Conservation (phyloP, 306 rosid species). For the Citrullus colocynthis region DNA sequence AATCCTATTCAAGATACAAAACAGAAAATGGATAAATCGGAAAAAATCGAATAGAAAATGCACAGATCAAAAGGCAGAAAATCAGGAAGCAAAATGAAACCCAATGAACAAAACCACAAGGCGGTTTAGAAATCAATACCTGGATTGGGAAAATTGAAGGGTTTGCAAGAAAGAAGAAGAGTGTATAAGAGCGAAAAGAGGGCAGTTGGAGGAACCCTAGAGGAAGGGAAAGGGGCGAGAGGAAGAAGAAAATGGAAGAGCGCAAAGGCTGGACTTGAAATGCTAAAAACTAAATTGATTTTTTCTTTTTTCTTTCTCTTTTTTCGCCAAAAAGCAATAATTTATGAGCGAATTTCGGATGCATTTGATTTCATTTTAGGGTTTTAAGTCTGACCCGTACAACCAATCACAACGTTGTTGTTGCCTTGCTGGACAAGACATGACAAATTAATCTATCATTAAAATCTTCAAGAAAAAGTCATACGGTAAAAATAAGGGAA, state of each 20-base stretch:
- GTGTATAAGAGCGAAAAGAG: neutral
- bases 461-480: neutral
- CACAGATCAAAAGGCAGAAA: conserved; percentile 4
- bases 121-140: neutral
- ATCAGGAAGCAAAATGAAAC: neutral
- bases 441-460: neutral
- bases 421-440: neutral
- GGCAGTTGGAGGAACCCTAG: conserved; percentile 1
- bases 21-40: neutral
- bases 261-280: conserved; percentile 8
- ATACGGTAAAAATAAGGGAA: too few relatives aligned
- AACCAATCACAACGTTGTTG: neutral
- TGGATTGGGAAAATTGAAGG: neutral
- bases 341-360: neutral
- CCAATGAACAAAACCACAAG: neutral
- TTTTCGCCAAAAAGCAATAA: neutral
- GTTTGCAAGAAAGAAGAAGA: neutral
- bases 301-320: neutral
- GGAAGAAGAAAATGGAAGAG: conserved; percentile 2
- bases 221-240: neutral
- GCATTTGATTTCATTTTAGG: neutral
- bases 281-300: neutral
- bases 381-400: neutral
- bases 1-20: neutral
- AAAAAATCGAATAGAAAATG: neutral